phyloP scores from a whole-genome alignment of 345 rosid genomes.

The Corymbia maculata region DNA sequence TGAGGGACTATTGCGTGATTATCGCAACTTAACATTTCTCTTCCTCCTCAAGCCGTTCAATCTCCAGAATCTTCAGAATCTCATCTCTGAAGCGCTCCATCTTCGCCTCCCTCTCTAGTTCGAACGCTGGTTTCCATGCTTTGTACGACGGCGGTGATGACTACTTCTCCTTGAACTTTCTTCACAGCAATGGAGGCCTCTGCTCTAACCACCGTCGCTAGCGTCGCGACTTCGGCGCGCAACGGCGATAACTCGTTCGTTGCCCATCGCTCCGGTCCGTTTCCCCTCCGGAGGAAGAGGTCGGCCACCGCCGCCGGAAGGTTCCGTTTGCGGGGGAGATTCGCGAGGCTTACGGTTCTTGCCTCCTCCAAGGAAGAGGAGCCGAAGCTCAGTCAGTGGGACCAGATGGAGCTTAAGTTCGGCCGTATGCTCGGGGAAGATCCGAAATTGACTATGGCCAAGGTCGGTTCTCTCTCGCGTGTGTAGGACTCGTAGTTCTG shows the following conservation, averaged over 20 bases:
- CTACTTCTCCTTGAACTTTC: background rate
- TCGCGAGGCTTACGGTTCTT: conserved; percentile 21
- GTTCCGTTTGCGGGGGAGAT: conserved; percentile 8
- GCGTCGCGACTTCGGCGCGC: conserved; percentile 3
- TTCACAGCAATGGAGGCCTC: conserved; percentile 44
- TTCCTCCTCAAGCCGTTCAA: background rate
- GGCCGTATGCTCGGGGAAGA: conserved; percentile 85
- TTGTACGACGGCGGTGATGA: background rate
- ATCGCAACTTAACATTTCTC: background rate
- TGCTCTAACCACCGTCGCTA: conserved; percentile 26
- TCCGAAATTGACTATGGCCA: conserved; percentile 87
- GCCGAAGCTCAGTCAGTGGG: conserved; percentile 54
- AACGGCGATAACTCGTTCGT: conserved; percentile 1
- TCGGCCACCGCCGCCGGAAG: background rate
- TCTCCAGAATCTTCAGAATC: background rate
- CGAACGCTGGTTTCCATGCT: accelerated
- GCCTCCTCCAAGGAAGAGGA: conserved; percentile 50
- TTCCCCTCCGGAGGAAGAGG: background rate
- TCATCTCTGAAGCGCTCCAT: background rate
- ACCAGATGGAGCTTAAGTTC: conserved; percentile 89
- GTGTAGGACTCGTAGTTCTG: background rate
- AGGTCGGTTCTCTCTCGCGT: conserved; percentile 29
- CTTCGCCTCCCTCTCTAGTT: background rate
- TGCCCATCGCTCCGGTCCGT: background rate
- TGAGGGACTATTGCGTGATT: no score